phyloP scores from a whole-genome alignment of 345 rosid genomes.

The Corymbia maculata region DNA sequence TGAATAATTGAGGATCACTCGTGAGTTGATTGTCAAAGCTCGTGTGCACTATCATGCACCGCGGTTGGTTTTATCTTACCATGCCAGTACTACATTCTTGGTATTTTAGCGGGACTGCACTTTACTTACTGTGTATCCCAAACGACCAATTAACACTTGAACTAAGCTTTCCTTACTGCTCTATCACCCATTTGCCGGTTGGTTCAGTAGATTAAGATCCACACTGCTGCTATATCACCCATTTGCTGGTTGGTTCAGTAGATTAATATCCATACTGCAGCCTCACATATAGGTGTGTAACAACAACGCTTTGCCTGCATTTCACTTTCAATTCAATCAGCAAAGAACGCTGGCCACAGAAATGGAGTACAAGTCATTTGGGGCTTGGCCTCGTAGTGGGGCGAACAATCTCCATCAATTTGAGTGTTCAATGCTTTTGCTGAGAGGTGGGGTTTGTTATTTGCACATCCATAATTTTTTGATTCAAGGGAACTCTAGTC shows the following conservation, averaged over 20 bases:
- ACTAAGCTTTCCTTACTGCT: neutral
- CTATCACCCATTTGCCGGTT: neutral
- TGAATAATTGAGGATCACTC: neutral
- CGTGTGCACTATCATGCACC: neutral
- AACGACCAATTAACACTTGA: neutral
- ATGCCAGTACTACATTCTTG: neutral
- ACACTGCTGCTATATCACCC: neutral
- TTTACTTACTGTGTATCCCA: neutral
- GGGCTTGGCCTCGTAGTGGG: neutral
- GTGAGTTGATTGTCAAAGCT: neutral
- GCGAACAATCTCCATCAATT: neutral
- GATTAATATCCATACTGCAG: neutral
- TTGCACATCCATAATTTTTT: neutral
- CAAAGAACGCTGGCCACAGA: neutral
- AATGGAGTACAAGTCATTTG: neutral
- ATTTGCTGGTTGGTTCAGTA: neutral
- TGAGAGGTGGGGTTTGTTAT: neutral
- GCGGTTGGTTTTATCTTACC: neutral
- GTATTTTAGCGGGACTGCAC: neutral
- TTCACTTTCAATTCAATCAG: neutral
- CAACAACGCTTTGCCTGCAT: neutral
- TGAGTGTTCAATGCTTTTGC: neutral
- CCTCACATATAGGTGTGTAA: neutral
- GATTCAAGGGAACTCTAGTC: neutral
- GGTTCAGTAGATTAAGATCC: neutral